phyloP scores from a whole-genome alignment of 495 filamentous ascomycete genomes.

The Aspergillus mulundensis region DNA sequence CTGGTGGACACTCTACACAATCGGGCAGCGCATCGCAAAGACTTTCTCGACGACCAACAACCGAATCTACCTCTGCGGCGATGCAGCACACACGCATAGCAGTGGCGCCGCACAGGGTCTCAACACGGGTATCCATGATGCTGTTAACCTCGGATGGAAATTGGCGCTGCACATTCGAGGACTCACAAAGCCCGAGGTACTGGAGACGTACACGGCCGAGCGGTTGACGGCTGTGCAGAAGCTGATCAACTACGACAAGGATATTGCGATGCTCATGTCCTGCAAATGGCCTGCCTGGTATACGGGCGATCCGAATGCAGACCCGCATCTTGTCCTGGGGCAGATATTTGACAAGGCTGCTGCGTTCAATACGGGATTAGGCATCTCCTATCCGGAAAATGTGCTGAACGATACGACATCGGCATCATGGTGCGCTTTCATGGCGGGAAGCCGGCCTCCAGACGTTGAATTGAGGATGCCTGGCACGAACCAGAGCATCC shows the following conservation, averaged over 20 bases:
- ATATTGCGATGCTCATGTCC: conserved; percentile 15
- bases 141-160: conserved; percentile 48
- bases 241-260: conserved; percentile 48
- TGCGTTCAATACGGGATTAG: conserved; percentile 9
- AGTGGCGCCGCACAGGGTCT: conserved; percentile 49
- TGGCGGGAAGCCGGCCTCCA: conserved; percentile 5
- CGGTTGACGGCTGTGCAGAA: conserved; percentile 36
- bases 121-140: conserved; percentile 50
- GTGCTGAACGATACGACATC: not conserved
- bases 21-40: conserved; percentile 44
- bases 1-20: conserved; percentile 55
- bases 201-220: conserved; percentile 41
- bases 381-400: conserved; percentile 5
- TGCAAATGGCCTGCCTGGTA: conserved; percentile 1
- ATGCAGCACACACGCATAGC: conserved; percentile 48
- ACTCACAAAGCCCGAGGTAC: conserved; percentile 23
- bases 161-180: conserved; percentile 36
- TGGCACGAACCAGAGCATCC: not conserved
- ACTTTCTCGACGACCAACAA: conserved; percentile 31
- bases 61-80: conserved; percentile 44
- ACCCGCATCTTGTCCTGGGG: conserved; percentile 1
- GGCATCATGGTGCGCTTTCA: not conserved
- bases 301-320: not conserved
- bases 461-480: not conserved
- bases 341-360: conserved; percentile 11